Percentiles rank a stretch among this genome's conserved stretches.
Evolutionary conservation across 1,139 yeast species (phyloP).

Genomic region (Hyphopichia khmerensis): DNA sequence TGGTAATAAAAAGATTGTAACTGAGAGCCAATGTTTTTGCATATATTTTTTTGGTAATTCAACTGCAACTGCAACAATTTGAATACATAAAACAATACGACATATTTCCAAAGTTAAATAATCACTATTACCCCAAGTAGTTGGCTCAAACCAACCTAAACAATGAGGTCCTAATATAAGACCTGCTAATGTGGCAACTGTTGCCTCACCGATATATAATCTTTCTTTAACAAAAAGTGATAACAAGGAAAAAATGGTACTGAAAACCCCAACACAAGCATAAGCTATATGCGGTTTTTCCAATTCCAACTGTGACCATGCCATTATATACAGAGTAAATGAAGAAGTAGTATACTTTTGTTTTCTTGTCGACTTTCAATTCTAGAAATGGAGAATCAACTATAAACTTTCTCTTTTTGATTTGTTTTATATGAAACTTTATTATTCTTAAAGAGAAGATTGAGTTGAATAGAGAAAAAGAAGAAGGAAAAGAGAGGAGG

Average conservation of each 20-base stretch:
- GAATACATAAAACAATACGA: conserved; percentile 84
- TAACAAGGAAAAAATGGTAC: conserved; percentile 82
- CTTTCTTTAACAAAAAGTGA: conserved; percentile 89
- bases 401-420: too few species aligned
- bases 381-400: too few species aligned
- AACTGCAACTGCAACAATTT: conserved; percentile 96
- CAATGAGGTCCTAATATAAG: conserved; percentile 93
- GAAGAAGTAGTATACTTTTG: too few species aligned
- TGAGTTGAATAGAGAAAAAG: too few species aligned
- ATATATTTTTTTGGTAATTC: conserved; percentile 93
- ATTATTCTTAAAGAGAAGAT: too few species aligned
- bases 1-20: conserved; percentile 74
- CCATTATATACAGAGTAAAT: background rate
- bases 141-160: conserved; percentile 83
- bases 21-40: conserved; percentile 87
- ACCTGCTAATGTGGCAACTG: conserved; percentile 90
- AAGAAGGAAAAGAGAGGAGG: background rate
- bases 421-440: too few species aligned
- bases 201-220: conserved; percentile 91
- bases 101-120: conserved; percentile 84
- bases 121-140: conserved; percentile 89
- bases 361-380: too few species aligned
- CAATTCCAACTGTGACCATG: conserved; percentile 14
- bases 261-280: conserved; percentile 88
- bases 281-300: conserved; percentile 78